phyloP scores from a whole-genome alignment of 345 rosid genomes.

The Chamaenerion angustifolium region DNA sequence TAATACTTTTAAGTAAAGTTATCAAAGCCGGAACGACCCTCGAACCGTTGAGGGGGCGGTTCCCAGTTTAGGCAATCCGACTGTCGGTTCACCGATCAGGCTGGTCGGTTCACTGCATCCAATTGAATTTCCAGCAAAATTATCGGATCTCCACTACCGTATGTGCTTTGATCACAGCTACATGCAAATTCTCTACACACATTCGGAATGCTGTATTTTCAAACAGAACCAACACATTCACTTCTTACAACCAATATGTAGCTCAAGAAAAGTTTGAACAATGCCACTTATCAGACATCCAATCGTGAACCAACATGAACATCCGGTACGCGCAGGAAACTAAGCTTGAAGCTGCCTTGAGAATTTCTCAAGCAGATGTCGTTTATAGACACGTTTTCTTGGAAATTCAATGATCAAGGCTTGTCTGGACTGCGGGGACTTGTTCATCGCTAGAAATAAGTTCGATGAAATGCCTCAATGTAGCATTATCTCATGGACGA shows the following conservation, averaged over 20 bases:
- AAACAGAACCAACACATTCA: too few relatives aligned
- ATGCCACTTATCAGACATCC: constrained; percentile 26
- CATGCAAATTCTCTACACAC: too few relatives aligned
- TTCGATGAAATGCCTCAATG: constrained; percentile 60
- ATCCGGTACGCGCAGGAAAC: constrained; percentile 18
- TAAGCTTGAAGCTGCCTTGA: constrained; percentile 34
- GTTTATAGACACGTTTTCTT: constrained; percentile 35
- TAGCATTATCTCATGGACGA: constrained; percentile 62
- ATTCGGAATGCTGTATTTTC: too few relatives aligned
- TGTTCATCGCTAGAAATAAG: constrained; percentile 23
- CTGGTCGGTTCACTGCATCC: too few relatives aligned
- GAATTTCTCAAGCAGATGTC: constrained; percentile 36
- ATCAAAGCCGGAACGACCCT: too few relatives aligned
- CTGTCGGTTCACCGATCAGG: too few relatives aligned
- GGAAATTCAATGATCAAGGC: constrained; percentile 68
- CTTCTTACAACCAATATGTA: neutral
- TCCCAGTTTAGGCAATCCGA: too few relatives aligned
- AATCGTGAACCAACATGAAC: constrained; percentile 46
- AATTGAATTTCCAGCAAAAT: too few relatives aligned
- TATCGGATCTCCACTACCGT: too few relatives aligned
- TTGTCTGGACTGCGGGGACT: constrained; percentile 47
- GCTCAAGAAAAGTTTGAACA: constrained; percentile 29
- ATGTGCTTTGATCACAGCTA: too few relatives aligned
- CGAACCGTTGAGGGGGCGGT: too few relatives aligned
- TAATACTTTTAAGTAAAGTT: too few relatives aligned